Evolutionary conservation across 179 eudicot genomes (phyloP).

Genomic region (Spinacia oleracea): DNA sequence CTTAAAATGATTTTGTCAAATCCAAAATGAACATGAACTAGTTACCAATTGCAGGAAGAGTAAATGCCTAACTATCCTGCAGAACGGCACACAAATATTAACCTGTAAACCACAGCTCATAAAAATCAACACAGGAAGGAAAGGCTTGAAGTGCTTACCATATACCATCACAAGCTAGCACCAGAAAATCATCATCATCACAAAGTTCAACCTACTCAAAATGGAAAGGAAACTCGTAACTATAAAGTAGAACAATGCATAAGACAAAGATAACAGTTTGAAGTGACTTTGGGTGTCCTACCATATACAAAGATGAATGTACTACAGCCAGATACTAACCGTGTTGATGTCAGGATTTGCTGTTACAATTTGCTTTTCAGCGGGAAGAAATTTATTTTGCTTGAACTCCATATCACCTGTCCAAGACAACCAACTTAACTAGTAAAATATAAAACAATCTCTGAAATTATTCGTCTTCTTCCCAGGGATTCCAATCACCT

Average conservation of each 20-base stretch:
- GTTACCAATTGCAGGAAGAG: neutral
- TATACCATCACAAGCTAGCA: slow-evolving; percentile 96
- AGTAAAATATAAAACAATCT: neutral
- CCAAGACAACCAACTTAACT: slow-evolving; percentile 19
- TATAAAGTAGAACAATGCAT: neutral
- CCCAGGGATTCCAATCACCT: neutral
- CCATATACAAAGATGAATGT: neutral
- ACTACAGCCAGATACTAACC: slow-evolving; percentile 39
- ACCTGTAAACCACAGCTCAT: neutral
- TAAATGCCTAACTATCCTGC: neutral
- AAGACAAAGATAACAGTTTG: neutral
- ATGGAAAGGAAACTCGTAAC: neutral
- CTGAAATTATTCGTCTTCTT: neutral
- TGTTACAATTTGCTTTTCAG: slow-evolving; percentile 80
- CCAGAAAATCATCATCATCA: slow-evolving; percentile 88
- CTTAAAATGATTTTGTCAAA: neutral
- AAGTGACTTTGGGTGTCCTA: neutral
- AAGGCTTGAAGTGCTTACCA: slow-evolving; percentile 55
- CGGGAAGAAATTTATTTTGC: slow-evolving; percentile 80
- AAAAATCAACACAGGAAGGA: slow-evolving; percentile 9
- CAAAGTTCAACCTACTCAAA: slow-evolving; percentile 78
- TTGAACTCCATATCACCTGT: slow-evolving; percentile 93
- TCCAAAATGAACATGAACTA: neutral
- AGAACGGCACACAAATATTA: neutral
- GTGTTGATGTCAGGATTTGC: slow-evolving; percentile 80